Evolutionary conservation across 345 rosid genomes (phyloP).

Genomic region (Syzygium aromaticum): DNA sequence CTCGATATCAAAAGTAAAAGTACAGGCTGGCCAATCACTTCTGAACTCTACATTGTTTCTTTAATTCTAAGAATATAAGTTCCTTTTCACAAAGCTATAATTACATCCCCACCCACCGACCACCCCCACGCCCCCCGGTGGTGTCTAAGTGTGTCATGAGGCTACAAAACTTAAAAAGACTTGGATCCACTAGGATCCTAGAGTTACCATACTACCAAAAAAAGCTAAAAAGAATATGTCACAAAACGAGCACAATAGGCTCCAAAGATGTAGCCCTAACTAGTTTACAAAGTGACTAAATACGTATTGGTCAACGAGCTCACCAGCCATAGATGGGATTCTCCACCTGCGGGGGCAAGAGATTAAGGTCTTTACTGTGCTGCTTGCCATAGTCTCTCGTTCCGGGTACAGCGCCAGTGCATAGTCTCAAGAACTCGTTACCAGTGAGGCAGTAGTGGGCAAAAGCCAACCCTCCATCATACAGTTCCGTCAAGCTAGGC

Average conservation of each 20-base stretch:
- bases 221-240: neutral
- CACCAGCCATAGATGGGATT: conserved; percentile 80
- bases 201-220: neutral
- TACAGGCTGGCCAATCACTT: neutral
- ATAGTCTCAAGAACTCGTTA: conserved; percentile 72
- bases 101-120: no score
- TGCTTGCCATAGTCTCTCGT: conserved; percentile 73
- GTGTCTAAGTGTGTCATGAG: neutral
- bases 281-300: neutral
- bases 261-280: conserved; percentile 7
- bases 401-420: conserved; percentile 83
- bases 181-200: neutral
- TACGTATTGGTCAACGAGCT: neutral
- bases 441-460: conserved; percentile 84
- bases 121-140: neutral
- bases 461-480: conserved; percentile 86
- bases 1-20: neutral
- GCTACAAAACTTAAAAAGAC: neutral
- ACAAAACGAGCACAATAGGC: neutral
- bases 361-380: conserved; percentile 78
- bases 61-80: neutral
- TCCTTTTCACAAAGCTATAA: neutral
- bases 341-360: conserved; percentile 76
- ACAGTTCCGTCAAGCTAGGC: conserved; percentile 52
- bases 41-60: neutral